These are phyloP conservation scores for Phaseolus coccineus DNA, from an alignment of 331 rosid species.

Conservation along the genomic window DNA sequence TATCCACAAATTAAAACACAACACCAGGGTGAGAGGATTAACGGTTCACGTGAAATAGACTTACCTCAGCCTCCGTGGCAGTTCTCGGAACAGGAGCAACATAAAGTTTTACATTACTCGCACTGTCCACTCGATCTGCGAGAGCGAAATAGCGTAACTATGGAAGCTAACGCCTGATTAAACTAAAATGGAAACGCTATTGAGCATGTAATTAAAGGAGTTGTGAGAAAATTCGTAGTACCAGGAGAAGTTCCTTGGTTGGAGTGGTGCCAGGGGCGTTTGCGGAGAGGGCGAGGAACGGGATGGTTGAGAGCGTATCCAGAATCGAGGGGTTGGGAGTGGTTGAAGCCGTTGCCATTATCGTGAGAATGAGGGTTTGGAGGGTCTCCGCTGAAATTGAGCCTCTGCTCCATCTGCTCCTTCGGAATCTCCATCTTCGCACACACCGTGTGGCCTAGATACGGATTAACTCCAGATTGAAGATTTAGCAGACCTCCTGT, in stretches of 20 bases:
- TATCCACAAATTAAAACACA: background rate
- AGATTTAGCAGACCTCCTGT: background rate
- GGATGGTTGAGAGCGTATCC: slow-evolving; percentile 55
- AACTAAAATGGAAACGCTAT: background rate
- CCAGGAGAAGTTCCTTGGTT: slow-evolving; percentile 58
- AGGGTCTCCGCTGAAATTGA: slow-evolving; percentile 46
- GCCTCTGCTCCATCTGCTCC: slow-evolving; percentile 34
- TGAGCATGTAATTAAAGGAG: background rate
- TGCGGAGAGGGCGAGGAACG: slow-evolving; percentile 54
- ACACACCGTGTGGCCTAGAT: background rate
- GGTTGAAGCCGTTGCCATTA: slow-evolving; percentile 35
- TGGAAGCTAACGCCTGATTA: background rate
- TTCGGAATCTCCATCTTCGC: slow-evolving; percentile 41
- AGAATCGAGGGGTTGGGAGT: slow-evolving; percentile 22
- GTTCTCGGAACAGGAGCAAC: slow-evolving; percentile 84
- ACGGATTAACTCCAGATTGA: background rate
- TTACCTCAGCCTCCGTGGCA: slow-evolving; percentile 68
- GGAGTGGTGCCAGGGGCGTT: slow-evolving; percentile 66
- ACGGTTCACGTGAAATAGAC: slow-evolving; percentile 39
- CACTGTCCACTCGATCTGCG: slow-evolving; percentile 61
- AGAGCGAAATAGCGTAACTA: background rate
- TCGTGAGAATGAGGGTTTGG: slow-evolving; percentile 27
- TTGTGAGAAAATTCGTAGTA: background rate
- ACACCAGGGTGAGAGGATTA: background rate
- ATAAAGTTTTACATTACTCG: slow-evolving; percentile 65